Evolutionary conservation across 148 eudicot species (phyloP), one percentile per base, ranked within the genome.

Genomic region (Tetragonia tetragonoides): DNA sequence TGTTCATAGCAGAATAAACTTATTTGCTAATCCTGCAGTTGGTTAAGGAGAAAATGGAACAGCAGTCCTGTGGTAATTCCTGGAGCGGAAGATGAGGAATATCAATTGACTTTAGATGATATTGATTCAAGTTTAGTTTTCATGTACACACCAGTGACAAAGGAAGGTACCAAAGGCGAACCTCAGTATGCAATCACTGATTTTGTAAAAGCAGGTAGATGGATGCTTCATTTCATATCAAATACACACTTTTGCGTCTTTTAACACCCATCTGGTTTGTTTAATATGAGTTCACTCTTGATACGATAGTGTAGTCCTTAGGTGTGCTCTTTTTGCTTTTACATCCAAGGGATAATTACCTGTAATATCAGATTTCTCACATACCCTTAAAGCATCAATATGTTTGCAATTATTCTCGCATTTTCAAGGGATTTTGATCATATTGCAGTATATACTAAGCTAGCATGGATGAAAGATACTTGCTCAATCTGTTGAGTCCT

Each of bases 121-220:
- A 78, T 93, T 78, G 98, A 86, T 91, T 95, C 98, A 23, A 93
- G 99, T 85, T 85, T 95, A 86, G 98, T 95, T 74, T 95, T 82
- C 76, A 95, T 95, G 99, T 93, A 89, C 77, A 93, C 99, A 44
- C 99, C 99, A 46, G 92, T 95, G 77, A 90, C 99, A 70, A 93
- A 86, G 83, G 99, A 91, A 88, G 97, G 97, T 81, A 85, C 86
- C 73, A 93, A 95, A 87, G 99, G 99, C 75, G 97, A 95, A 77
- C 95, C 99, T 83, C 99, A 95, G 66, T 95, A 93, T 89, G 91
- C 98, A 76, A 95, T 95, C 76, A 95, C 99, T 65, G 99, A 95
- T 81, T 88, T 88, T 83, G 87, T 95, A 67, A 95, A 93, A 90
- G 90, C 99, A 86, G 99, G 99, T 91, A 72, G 37, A 70, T 61